Evolutionary conservation across 2,329 filamentous ascomycete species (phyloP), one percentile per base, ranked within the genome.

Genomic region (Trichoderma harzianum): DNA sequence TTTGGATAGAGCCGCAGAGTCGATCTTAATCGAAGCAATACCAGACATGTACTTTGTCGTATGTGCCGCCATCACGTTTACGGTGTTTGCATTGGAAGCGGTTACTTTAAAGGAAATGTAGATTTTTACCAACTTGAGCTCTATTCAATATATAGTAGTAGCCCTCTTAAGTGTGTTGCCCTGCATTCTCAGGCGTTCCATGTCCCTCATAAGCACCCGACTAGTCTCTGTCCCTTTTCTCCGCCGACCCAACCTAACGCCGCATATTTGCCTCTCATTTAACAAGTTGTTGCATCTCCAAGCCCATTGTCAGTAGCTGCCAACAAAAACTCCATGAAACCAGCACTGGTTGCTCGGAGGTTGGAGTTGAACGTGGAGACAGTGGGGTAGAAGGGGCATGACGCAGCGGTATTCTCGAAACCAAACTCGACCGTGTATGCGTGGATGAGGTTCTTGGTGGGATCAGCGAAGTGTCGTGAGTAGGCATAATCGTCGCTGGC

Each of bases 371-470:
- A 86, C 76, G 82, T 79, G 43, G 78, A 75, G 2, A 77, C 75
- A 2, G 81, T 82, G 0, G 85, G 85, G 73, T 87, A 87, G 72
- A 87, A 87, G 0, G 81, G 80, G 60, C 81, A 83, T 24, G 65
- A 68, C 14, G 72, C 72, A 1, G 36, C 53, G 12, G 36, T 71
- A 14, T 75, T 78, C 32, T 65, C 60, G 26, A 73, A 51, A 0
- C 86, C 85, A 76, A 87, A 87, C 77, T 88, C 85, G 26, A 87
- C 75, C 0, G 82, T 83, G 62, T 84, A 81, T 1, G 82, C 81
- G 67, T 84, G 80, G 18, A 87, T 76, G 65, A 82, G 80, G 70
- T 80, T 82, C 12, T 72, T 74, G 51, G 72, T 74, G 3, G 74
- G 75, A 63, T 86, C 65, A 24, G 36, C 26, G 26, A 68, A 83